Percentiles rank a stretch among this genome's conserved stretches.
Evolutionary conservation across 192 early-diverging fungal genomes (phyloP).

Genomic region (Dissophora globulifera): DNA sequence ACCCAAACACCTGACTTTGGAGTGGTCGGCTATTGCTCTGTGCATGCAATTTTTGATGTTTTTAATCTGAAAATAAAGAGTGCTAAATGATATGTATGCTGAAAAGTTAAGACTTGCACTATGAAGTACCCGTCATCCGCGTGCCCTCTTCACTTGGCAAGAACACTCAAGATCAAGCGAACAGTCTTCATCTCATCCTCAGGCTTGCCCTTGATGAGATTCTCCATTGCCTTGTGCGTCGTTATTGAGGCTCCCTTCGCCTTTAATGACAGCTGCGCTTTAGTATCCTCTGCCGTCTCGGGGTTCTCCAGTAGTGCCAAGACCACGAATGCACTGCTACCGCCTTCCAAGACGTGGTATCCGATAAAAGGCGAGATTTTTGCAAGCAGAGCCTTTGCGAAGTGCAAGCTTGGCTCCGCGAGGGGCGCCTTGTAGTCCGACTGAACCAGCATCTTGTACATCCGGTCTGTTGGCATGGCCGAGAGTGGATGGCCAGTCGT

Average conservation of each 20-base stretch:
- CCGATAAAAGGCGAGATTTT: constrained; percentile 47
- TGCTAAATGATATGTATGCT: no score
- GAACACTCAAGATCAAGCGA: constrained; percentile 30
- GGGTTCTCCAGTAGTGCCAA: constrained; percentile 56
- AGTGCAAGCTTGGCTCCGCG: constrained; percentile 50
- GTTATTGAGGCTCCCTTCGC: constrained; percentile 37
- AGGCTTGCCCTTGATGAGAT: constrained; percentile 31
- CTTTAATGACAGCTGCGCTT: constrained; percentile 40
- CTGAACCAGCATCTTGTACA: constrained; percentile 62
- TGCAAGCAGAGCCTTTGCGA: constrained; percentile 34
- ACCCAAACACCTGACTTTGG: neutral
- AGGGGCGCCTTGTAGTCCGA: constrained; percentile 44
- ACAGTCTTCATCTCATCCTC: constrained; percentile 44
- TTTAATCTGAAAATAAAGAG: no score
- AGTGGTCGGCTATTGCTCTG: neutral
- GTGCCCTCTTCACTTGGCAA: constrained; percentile 35
- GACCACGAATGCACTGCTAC: constrained; percentile 48
- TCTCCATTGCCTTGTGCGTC: constrained; percentile 51
- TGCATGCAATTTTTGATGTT: no score
- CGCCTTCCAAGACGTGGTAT: constrained; percentile 34
- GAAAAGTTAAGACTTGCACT: no score
- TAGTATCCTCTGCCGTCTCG: constrained; percentile 47
- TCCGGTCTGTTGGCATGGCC: constrained; percentile 61
- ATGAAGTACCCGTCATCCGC: no score
- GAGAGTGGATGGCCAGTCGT: constrained; percentile 53